Percentiles rank a stretch among this genome's conserved stretches.
Conservation (phyloP, 2,329 filamentous ascomycete species). For the Beauveria sp. region DNA sequence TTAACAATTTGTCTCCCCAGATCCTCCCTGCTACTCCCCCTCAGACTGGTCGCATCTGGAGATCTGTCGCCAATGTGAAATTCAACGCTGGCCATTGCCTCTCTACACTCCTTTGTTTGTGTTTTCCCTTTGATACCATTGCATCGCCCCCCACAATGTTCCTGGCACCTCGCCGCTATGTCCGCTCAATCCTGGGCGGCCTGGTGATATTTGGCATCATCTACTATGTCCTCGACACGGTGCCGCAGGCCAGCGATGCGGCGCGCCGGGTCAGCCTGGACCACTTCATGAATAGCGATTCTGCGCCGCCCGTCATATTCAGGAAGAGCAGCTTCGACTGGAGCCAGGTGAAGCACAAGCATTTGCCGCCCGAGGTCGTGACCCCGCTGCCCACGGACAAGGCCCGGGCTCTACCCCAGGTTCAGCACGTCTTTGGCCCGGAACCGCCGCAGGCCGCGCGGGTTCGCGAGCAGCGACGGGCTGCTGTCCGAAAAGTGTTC, state of each 20-base stretch:
- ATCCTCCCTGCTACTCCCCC: not conserved
- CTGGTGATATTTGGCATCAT: slow-evolving; percentile 1
- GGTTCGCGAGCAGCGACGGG: slow-evolving; percentile 24
- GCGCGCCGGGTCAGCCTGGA: slow-evolving; percentile 16
- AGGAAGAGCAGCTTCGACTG: slow-evolving; percentile 31
- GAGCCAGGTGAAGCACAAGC: slow-evolving; percentile 22
- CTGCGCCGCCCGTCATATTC: slow-evolving; percentile 5
- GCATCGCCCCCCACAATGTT: not conserved
- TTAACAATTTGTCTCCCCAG: not conserved
- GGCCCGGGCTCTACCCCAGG: slow-evolving; percentile 21
- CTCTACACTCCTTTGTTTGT: not conserved
- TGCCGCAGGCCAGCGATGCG: not conserved
- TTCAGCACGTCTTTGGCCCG: slow-evolving; percentile 28
- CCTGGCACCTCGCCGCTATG: slow-evolving; percentile 2
- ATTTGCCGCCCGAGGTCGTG: slow-evolving; percentile 18
- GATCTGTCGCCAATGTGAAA: not conserved
- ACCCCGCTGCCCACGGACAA: slow-evolving; percentile 19
- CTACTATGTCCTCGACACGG: slow-evolving; percentile 2
- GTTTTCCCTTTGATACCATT: not conserved
- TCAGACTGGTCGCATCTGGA: not conserved
- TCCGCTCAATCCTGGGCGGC: slow-evolving; percentile 7
- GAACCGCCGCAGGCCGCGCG: slow-evolving; percentile 20
- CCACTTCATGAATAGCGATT: slow-evolving; percentile 23
- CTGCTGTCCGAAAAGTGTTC: slow-evolving; percentile 28
- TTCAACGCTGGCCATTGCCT: not conserved